Base-by-base conservation (phyloP, 2,329 filamentous ascomycete genomes). In the Talaromyces sp. region DNA sequence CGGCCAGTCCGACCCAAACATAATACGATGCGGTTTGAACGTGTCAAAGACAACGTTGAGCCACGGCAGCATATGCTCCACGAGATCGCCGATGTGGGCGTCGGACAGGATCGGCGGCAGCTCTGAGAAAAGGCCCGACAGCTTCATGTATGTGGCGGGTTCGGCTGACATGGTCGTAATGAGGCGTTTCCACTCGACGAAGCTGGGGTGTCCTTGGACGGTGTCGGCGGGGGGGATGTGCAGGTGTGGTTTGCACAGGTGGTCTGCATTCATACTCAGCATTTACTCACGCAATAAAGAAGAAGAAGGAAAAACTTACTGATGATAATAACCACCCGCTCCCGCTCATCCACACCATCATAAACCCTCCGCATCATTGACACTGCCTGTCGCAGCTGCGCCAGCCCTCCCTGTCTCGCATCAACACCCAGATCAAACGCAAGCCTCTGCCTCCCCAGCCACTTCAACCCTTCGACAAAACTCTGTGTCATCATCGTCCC, bases 1-100 rank as follows among this genome's bases (percentile, higher is more conserved):
- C 2, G 93, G 93, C 93, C 93, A 98, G 75, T 97, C 92, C 65
- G 89, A 93, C 27, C 89, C 93, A 75, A 95, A 97, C 88, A 98
- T 92, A 71, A 95, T 83, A 65, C 91, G 83, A 25, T 80, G 72
- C 0, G 89, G 78, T 1, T 89, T 87, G 70, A 96, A 97, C 1
- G 84, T 83, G 30, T 86, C 83, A 58, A 96, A 84, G 0, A 93
- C 78, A 58, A 88, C 84, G 63, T 87, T 84, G 2, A 91, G 83
- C 88, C 91, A 96, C 27, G 88, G 87, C 62, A 83, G 80, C 22
- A 90, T 80, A 47, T 82, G 82, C 64, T 83, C 78, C 65, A 91
- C 86, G 10, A 75, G 62, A n/a, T 57, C 61, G 5, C 42, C 11
- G 56, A 61, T 73, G 62, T 10, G 60, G 60, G 6, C 60, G 19